phyloP scores from a whole-genome alignment of 1,284 basidiomycete genomes.

The Puccinia triticina region DNA sequence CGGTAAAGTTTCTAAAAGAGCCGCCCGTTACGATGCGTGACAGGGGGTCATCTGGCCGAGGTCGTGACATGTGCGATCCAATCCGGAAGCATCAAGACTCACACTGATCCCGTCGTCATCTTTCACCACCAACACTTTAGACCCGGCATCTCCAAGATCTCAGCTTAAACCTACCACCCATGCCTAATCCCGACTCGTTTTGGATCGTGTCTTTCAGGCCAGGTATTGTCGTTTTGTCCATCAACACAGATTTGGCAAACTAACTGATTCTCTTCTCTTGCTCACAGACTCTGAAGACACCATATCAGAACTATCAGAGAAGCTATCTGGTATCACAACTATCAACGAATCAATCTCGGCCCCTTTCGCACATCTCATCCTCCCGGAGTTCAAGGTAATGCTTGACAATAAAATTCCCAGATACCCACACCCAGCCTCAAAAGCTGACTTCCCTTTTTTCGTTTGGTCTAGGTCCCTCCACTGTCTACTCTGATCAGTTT shows the following conservation, averaged over 20 bases:
- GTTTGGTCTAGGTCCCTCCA: slow-evolving; percentile 76
- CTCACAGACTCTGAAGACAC: slow-evolving; percentile 47
- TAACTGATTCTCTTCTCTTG: background rate
- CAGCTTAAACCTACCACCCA: background rate
- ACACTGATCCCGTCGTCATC: no score
- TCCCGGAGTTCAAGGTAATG: slow-evolving; percentile 49
- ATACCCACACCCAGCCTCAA: background rate
- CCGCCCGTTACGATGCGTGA: no score
- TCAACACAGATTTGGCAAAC: background rate
- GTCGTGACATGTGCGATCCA: no score
- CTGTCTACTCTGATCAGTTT: slow-evolving; percentile 85
- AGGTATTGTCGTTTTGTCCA: slow-evolving; percentile 14
- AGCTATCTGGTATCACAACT: slow-evolving; percentile 30
- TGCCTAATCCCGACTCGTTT: slow-evolving; percentile 50
- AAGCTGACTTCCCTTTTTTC: background rate
- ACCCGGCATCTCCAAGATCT: no score
- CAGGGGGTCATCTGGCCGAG: no score
- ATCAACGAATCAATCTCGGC: slow-evolving; percentile 25
- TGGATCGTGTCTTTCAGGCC: slow-evolving; percentile 51
- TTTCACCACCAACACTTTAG: no score
- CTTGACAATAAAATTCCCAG: background rate
- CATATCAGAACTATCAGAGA: slow-evolving; percentile 41
- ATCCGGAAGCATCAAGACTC: no score
- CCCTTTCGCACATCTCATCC: slow-evolving; percentile 34
- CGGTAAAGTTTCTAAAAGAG: no score